Evolutionary conservation across 2,329 filamentous ascomycete species (phyloP).

Genomic region (Colletotrichum sp.): DNA sequence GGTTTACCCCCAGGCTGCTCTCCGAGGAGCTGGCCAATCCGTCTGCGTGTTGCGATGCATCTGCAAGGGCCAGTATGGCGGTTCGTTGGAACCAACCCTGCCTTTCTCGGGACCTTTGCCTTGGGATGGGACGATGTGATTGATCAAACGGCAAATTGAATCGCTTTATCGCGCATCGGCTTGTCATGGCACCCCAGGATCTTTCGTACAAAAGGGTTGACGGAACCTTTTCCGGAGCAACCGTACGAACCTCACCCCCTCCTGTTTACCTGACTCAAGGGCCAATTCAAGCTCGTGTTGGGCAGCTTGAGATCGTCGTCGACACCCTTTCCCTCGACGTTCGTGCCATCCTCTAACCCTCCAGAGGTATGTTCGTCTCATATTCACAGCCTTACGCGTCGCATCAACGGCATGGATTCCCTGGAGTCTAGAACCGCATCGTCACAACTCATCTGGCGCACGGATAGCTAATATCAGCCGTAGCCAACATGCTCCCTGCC

Average conservation of each 20-base stretch:
- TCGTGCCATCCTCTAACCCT: neutral
- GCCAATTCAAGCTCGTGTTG: neutral
- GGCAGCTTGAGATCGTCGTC: neutral
- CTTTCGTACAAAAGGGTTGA: neutral
- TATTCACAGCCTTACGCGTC: neutral
- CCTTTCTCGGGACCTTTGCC: neutral
- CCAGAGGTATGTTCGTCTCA: neutral
- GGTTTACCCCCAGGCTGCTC: neutral
- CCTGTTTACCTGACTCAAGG: neutral
- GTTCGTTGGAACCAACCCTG: neutral
- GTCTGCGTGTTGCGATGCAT: neutral
- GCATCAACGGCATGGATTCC: neutral
- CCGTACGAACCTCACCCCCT: neutral
- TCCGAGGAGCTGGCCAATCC: neutral
- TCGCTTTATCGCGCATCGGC: neutral
- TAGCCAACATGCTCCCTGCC: neutral
- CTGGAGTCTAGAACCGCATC: neutral
- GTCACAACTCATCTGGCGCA: neutral
- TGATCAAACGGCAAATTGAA: neutral
- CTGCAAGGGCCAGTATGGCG: neutral
- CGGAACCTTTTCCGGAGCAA: constrained; percentile 2
- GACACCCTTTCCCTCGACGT: neutral
- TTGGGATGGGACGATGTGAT: neutral
- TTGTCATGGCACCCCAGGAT: neutral
- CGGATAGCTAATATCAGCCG: neutral